A percentile compares a stretch with the other conserved stretches of the same genome.
These are phyloP conservation scores for Cystobasidium onofrii DNA, from an alignment of 768 basidiomycete genomes.

Conservation along the genomic window DNA sequence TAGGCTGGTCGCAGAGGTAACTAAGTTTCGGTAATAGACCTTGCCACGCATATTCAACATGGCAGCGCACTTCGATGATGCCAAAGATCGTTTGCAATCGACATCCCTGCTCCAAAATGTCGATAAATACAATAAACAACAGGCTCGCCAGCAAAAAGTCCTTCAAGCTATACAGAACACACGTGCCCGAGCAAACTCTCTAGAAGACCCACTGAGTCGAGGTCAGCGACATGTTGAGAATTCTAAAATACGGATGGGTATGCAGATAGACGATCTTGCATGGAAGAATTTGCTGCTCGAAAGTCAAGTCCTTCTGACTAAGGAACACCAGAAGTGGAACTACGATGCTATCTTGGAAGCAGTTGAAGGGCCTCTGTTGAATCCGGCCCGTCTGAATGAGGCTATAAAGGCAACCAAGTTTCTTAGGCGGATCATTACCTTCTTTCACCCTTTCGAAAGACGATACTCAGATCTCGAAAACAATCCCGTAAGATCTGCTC, in stretches of 20 bases:
- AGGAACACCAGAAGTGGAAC: slow-evolving; percentile 86
- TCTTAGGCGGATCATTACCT: slow-evolving; percentile 78
- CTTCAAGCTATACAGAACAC: slow-evolving; percentile 50
- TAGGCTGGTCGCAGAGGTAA: background rate
- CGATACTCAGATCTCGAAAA: slow-evolving; percentile 75
- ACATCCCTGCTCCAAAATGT: slow-evolving; percentile 76
- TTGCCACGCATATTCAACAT: slow-evolving; percentile 76
- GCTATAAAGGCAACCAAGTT: slow-evolving; percentile 83
- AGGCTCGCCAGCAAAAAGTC: slow-evolving; percentile 50
- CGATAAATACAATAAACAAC: slow-evolving; percentile 85
- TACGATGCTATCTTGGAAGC: slow-evolving; percentile 79
- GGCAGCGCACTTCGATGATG: slow-evolving; percentile 65
- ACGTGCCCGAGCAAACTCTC: slow-evolving; percentile 50
- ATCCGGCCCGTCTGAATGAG: slow-evolving; percentile 86
- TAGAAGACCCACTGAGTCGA: slow-evolving; percentile 70
- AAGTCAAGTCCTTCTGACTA: slow-evolving; percentile 60
- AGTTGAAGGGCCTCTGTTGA: slow-evolving; percentile 82
- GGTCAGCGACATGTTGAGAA: slow-evolving; percentile 83
- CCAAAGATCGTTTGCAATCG: slow-evolving; percentile 71
- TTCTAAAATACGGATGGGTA: slow-evolving; percentile 73
- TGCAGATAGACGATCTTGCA: slow-evolving; percentile 90
- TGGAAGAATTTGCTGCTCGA: slow-evolving; percentile 79
- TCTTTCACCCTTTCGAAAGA: slow-evolving; percentile 79
- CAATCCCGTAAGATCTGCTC: slow-evolving; percentile 52
- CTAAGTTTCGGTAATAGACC: slow-evolving; percentile 50